Base-by-base conservation (phyloP, 2,329 filamentous ascomycete genomes). In the Lachnellula subtilissima region DNA sequence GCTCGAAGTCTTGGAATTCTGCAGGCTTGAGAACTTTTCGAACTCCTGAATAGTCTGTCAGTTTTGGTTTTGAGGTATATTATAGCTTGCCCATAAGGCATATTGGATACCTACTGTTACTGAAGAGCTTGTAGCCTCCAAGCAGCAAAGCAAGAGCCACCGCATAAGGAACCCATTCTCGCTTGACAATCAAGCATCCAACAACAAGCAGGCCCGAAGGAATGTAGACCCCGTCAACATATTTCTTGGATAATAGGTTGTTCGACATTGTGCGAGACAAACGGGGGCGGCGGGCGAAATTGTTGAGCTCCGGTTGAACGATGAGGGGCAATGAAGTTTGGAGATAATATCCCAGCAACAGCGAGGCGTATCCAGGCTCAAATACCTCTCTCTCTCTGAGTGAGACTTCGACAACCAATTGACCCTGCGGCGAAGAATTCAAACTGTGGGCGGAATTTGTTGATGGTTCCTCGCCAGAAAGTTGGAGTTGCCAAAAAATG, bases 1-100 rank as follows among this genome's bases (percentile, higher is more conserved):
- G 86, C 72, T 90, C 87, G 71, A 97, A 97, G 56, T 96, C 84
- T 73, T 97, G 91, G 82, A 96, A 97, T 50, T 81, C 80, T 65
- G 86, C 85, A 35, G 92, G 91, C 77, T 93, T 93, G 66, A 99
- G 83, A 62, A 94, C 86, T 75, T 89, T 91, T 73, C 87, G 85
- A 61, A 85, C 80, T 71, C 85, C 90, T 91, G 72, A 28, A 37
- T 5, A 55, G 19, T 9, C 19, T 25, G 48, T 65, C 49, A 67
- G 57, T 28, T 28, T 14, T 42, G 15, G 7, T 28, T 45, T 39
- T 36, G 48, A 54, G 47, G 25, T 15, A 52, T 40, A 15, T 11
- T n/a, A 28, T 28, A 14, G 28, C 17, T 17, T 28, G 39, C 17
- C 50, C 5, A 19, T 17, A 48, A n/a, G 23, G 11, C 40, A 47